phyloP scores from a whole-genome alignment of 345 rosid genomes.

The Bruguiera parviflora region DNA sequence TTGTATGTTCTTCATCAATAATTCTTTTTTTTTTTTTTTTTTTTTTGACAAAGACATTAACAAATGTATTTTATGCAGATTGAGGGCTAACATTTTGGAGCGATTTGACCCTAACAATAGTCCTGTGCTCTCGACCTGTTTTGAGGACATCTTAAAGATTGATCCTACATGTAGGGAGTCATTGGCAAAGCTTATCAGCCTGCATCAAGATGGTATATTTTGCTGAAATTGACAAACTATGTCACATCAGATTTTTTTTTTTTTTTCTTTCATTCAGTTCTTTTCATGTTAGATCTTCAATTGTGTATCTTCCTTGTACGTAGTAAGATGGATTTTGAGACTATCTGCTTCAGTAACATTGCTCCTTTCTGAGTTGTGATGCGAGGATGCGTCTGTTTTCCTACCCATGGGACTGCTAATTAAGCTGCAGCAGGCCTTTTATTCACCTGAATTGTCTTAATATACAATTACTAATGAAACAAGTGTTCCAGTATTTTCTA shows the following conservation, averaged over 20 bases:
- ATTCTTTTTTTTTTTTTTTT: background rate
- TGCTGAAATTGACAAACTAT: background rate
- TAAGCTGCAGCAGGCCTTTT: too few species aligned
- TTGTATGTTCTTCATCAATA: too few species aligned
- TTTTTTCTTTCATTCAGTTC: background rate
- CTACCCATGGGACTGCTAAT: too few species aligned
- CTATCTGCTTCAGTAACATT: too few species aligned
- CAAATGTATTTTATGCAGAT: slow-evolving; percentile 32
- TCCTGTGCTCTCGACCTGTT: slow-evolving; percentile 38
- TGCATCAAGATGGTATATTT: slow-evolving; percentile 52
- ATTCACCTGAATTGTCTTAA: background rate
- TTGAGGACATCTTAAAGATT: slow-evolving; percentile 62
- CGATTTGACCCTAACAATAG: slow-evolving; percentile 40
- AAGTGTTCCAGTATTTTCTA: background rate
- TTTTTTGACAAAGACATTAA: background rate
- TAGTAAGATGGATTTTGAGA: too few species aligned
- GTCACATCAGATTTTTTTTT: background rate
- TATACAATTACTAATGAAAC: background rate
- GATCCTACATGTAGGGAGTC: slow-evolving; percentile 61
- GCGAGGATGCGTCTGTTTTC: too few species aligned
- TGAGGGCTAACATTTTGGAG: slow-evolving; percentile 57
- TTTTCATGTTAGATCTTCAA: background rate
- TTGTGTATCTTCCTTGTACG: too few species aligned
- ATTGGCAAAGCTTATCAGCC: slow-evolving; percentile 52
- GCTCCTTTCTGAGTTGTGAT: too few species aligned